Percentiles rank a stretch among this genome's conserved stretches.
Conservation (phyloP, 805 yeast species). For the Candida tallmaniae region DNA sequence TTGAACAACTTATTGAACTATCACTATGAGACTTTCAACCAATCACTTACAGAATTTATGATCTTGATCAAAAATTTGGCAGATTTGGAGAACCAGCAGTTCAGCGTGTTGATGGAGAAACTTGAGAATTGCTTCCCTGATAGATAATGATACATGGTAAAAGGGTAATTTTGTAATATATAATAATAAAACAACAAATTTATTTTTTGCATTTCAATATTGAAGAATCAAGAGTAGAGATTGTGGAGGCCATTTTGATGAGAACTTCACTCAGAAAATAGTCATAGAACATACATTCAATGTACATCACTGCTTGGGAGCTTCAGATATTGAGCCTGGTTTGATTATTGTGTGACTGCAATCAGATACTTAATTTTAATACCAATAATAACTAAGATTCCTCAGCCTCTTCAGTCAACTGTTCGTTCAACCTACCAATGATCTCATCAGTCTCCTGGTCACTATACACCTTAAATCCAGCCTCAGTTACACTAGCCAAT, state of each 20-base stretch:
- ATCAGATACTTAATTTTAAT: too few relatives aligned
- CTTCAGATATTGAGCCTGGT: background rate
- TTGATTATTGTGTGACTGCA: conserved; percentile 1
- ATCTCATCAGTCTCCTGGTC: conserved; percentile 81
- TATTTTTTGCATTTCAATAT: conserved; percentile 1
- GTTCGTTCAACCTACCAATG: conserved; percentile 71
- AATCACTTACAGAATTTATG: conserved; percentile 42
- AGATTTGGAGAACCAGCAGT: conserved; percentile 45
- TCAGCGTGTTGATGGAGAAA: conserved; percentile 39
- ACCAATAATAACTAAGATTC: too few relatives aligned
- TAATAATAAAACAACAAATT: background rate
- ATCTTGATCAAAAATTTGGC: conserved; percentile 45
- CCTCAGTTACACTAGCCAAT: conserved; percentile 86
- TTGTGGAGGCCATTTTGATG: too few relatives aligned
- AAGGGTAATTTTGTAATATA: too few relatives aligned
- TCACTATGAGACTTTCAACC: conserved; percentile 42
- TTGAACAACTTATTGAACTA: conserved; percentile 38
- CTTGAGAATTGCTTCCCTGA: conserved; percentile 36
- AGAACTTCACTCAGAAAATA: too few relatives aligned
- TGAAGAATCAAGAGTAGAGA: too few relatives aligned
- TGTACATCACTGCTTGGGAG: too few relatives aligned
- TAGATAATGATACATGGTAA: conserved; percentile 12
- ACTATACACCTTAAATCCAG: conserved; percentile 81
- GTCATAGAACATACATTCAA: too few relatives aligned
- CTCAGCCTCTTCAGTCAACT: conserved; percentile 45